phyloP scores from a whole-genome alignment of 116 monocot species.

The Trichopus zeylanicus region DNA sequence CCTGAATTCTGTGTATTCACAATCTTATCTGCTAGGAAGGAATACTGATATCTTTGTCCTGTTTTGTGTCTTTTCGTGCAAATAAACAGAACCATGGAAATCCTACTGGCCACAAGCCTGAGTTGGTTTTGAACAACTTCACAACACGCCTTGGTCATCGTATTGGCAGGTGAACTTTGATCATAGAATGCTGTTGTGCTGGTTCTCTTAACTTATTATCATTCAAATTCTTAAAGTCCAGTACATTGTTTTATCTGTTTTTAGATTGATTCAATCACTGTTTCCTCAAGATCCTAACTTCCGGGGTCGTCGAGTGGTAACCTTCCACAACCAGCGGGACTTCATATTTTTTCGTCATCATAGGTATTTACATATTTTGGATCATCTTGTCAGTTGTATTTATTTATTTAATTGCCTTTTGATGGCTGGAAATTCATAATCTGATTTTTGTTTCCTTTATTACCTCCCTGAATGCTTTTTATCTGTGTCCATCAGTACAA shows the following conservation, averaged over 20 bases:
- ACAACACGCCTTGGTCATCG: conserved; percentile 84
- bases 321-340: conserved; percentile 95
- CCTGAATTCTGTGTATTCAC: background rate
- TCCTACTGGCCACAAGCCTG: conserved; percentile 81
- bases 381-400: background rate
- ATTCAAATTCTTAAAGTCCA: background rate
- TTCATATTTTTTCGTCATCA: conserved; percentile 96
- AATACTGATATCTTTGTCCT: background rate
- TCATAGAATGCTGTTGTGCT: too few species aligned
- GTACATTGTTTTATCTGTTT: conserved; percentile 4
- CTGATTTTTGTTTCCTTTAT: background rate
- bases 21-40: background rate
- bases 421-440: background rate
- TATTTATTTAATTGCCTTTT: background rate
- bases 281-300: conserved; percentile 84
- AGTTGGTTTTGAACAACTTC: conserved; percentile 92
- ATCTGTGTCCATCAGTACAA: too few species aligned
- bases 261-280: conserved; percentile 86
- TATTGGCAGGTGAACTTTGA: conserved; percentile 91
- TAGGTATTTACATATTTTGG: conserved; percentile 29
- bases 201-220: background rate
- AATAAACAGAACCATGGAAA: conserved; percentile 80
- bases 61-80: conserved; percentile 4
- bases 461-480: too few species aligned
- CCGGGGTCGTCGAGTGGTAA: conserved; percentile 85